Base-by-base conservation (phyloP, 371 early-diverging fungal species). In the Mortierella sp. region DNA sequence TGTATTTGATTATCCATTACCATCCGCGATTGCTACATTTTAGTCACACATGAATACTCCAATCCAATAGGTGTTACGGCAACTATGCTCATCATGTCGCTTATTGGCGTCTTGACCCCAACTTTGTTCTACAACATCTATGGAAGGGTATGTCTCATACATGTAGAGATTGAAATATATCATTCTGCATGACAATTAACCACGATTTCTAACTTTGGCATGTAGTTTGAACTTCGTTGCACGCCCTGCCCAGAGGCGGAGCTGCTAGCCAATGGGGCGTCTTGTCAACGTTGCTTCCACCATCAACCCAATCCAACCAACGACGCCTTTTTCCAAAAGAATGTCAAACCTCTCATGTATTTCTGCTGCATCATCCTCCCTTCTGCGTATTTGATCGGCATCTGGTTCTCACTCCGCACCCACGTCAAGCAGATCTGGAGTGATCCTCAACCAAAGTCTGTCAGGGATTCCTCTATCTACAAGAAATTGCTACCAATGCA, bases 41-140 rank as follows among this genome's bases (percentile, higher is more conserved):
- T 52, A 52, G 22, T 22, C 52, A 55, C 15, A 7, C 22, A 22
- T 55, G 10, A 21, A 41, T 8, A 10, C 15, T 38, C 41, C 11
- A 43, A 59, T 21, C 10, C 16, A 9, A 38, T 59, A 89, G 91
- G 95, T 36, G 98, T 98, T n/a, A 96, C 98, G 13, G 91, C 95
- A 4, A 97, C 97, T 9, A 92, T 98, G 93, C 88, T 98, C 24
- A 96, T 97, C 74, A 93, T 97, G 94, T 91, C 95, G 0, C 89
- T 97, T 63, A 95, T 98, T 82, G 98, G 96, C 7, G 95, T 92
- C 10, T 93, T 98, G 83, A 94, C 96, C 0, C 98, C 99, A 5
- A 97, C 98, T 2, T 70, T 98, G 53, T 98, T 98, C 73, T 97
- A 97, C 79, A 92, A 94, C 71, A 93, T 94, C 59, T 97, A 94